Conservation (phyloP, 768 basidiomycete species). For the Mycena capillaripes region DNA sequence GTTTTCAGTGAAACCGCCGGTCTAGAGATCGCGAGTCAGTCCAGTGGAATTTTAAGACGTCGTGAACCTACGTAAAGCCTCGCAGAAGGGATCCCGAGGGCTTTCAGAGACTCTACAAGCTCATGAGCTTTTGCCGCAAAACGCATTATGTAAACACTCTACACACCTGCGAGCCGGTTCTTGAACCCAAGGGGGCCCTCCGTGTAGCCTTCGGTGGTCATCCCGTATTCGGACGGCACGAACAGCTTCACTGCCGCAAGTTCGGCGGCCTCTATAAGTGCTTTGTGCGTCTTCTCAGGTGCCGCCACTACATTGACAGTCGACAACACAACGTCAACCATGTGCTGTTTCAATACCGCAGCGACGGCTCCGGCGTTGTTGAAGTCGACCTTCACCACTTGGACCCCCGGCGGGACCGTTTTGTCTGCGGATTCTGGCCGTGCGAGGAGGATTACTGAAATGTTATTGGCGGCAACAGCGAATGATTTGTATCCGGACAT, state of each 20-base stretch:
- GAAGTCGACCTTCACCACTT: conserved; percentile 45
- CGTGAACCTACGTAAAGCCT: conserved; percentile 47
- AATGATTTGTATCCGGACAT: conserved; percentile 11
- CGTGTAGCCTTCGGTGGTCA: conserved; percentile 49
- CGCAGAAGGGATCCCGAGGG: conserved; percentile 45
- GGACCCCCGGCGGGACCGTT: conserved; percentile 37
- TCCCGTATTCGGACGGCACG: conserved; percentile 55
- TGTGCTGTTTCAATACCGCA: conserved; percentile 47
- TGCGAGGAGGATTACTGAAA: conserved; percentile 32
- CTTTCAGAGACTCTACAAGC: conserved; percentile 43
- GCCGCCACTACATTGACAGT: conserved; percentile 44
- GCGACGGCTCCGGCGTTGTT: conserved; percentile 40
- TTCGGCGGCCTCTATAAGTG: conserved; percentile 52
- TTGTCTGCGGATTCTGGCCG: conserved; percentile 20
- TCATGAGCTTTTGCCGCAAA: not conserved
- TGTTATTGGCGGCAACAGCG: conserved; percentile 56
- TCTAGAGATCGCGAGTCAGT: conserved; percentile 36
- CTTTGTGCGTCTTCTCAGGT: conserved; percentile 33
- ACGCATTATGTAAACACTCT: not conserved
- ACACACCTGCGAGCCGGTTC: conserved; percentile 45
- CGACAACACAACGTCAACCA: conserved; percentile 52
- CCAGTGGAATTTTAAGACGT: not conserved
- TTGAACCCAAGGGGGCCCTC: conserved; percentile 44
- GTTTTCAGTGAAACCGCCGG: conserved; percentile 32
- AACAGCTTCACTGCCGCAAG: conserved; percentile 53